Evolutionary conservation across 148 eudicot genomes (phyloP).

Genomic region (Chenopodium album): DNA sequence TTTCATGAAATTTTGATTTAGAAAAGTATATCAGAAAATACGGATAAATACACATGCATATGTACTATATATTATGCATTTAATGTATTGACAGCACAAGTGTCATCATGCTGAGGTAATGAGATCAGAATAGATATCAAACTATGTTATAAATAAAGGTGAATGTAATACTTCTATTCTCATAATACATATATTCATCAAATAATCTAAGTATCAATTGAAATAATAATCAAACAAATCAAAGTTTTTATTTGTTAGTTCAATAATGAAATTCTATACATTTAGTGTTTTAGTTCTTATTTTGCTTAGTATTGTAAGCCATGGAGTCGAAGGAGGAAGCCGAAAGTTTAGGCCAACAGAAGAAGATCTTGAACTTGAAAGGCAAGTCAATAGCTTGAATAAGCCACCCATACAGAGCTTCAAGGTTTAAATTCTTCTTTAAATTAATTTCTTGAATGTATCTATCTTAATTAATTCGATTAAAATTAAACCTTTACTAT

Average conservation of each 20-base stretch:
- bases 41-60: too few relatives aligned
- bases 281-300: not conserved
- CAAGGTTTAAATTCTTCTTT: conserved; percentile 1
- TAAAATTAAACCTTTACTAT: too few relatives aligned
- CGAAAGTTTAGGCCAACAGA: not conserved
- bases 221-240: not conserved
- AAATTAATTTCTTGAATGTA: too few relatives aligned
- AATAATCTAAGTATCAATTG: too few relatives aligned
- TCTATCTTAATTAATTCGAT: too few relatives aligned
- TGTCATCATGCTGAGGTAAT: too few relatives aligned
- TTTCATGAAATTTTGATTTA: too few relatives aligned
- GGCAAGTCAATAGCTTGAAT: conserved; percentile 18
- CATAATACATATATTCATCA: not conserved
- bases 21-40: not conserved
- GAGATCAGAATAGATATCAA: too few relatives aligned
- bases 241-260: too few relatives aligned
- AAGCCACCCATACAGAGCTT: conserved; percentile 25
- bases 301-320: not conserved
- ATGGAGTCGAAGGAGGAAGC: conserved; percentile 13
- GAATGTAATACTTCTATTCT: too few relatives aligned
- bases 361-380: not conserved
- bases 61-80: not conserved
- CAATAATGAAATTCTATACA: not conserved
- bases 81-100: not conserved
- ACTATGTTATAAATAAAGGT: too few relatives aligned